A percentile compares a stretch with the other conserved stretches of the same genome.
Conservation (phyloP, 73 alveolate species). For the Effrenium voratum region DNA sequence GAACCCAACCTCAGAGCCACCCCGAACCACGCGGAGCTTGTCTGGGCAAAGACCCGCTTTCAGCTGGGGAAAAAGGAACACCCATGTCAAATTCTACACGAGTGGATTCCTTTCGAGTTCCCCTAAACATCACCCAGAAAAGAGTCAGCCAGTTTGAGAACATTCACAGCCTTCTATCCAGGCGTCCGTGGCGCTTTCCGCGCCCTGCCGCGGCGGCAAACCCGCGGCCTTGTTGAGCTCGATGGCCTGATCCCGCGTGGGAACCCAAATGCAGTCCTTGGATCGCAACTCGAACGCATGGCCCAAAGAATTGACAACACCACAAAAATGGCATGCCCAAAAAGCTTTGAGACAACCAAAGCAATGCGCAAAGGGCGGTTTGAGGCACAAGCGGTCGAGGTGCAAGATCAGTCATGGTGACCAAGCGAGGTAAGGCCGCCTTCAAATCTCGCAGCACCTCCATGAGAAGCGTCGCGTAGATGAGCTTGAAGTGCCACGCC, state of each 20-base stretch:
- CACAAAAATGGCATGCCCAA: too few species aligned
- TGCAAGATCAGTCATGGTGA: constrained; percentile 12
- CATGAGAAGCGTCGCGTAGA: constrained; percentile 59
- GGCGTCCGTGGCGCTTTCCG: constrained; percentile 6
- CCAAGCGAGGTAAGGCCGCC: constrained; percentile 31
- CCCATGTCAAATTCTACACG: not conserved
- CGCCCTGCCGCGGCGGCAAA: constrained; percentile 34
- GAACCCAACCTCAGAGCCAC: too few species aligned
- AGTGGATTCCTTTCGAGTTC: not conserved
- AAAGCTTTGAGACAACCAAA: not conserved
- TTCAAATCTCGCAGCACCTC: constrained; percentile 52
- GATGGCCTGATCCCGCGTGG: constrained; percentile 38
- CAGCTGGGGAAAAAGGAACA: not conserved
- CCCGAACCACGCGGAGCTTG: too few species aligned
- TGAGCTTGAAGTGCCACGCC: constrained; percentile 56
- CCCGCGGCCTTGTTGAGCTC: constrained; percentile 63
- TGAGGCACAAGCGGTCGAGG: not conserved
- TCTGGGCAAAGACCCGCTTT: too few species aligned
- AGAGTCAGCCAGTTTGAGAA: too few species aligned
- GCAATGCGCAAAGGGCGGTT: not conserved
- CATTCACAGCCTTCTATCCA: too few species aligned
- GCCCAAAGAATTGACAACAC: too few species aligned
- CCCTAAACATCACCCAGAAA: not conserved
- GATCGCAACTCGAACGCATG: not conserved
- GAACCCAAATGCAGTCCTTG: constrained; percentile 60